Evolutionary conservation across 1,139 yeast species (phyloP).

Genomic region (Pichia sp.): DNA sequence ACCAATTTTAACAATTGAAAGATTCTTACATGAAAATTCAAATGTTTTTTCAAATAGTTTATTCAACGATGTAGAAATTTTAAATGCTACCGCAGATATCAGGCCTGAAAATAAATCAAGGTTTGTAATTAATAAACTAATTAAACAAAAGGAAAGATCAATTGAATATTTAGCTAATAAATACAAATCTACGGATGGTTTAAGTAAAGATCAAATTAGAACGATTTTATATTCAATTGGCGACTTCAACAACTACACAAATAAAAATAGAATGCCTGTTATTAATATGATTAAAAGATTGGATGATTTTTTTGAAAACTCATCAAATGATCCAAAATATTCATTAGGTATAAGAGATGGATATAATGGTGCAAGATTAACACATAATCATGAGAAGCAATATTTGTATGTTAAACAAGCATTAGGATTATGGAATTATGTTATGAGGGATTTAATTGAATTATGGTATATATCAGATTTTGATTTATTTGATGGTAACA

Average conservation of each 20-base stretch:
- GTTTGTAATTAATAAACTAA: conserved; percentile 45
- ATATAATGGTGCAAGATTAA: conserved; percentile 55
- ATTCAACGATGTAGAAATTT: conserved; percentile 47
- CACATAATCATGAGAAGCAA: conserved; percentile 65
- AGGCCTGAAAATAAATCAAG: conserved; percentile 51
- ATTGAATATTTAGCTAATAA: conserved; percentile 49
- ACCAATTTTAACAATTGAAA: conserved; percentile 57
- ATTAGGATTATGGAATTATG: conserved; percentile 61
- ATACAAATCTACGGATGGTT: conserved; percentile 32
- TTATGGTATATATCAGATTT: conserved; percentile 68
- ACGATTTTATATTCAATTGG: conserved; percentile 68
- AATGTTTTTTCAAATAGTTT: conserved; percentile 33
- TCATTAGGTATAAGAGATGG: conserved; percentile 61
- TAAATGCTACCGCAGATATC: conserved; percentile 60
- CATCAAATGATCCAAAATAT: conserved; percentile 30
- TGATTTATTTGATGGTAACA: conserved; percentile 47
- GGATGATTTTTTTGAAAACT: conserved; percentile 41
- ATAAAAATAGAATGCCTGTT: conserved; percentile 60
- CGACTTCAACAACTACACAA: conserved; percentile 65
- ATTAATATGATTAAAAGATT: conserved; percentile 49
- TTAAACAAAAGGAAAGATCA: conserved; percentile 54
- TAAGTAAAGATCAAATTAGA: conserved; percentile 50
- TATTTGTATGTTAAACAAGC: conserved; percentile 66
- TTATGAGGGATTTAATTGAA: conserved; percentile 66
- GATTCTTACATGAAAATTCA: conserved; percentile 35